Base-by-base conservation (phyloP, 2,329 filamentous ascomycete genomes). In the Beauveria pseudobassiana region DNA sequence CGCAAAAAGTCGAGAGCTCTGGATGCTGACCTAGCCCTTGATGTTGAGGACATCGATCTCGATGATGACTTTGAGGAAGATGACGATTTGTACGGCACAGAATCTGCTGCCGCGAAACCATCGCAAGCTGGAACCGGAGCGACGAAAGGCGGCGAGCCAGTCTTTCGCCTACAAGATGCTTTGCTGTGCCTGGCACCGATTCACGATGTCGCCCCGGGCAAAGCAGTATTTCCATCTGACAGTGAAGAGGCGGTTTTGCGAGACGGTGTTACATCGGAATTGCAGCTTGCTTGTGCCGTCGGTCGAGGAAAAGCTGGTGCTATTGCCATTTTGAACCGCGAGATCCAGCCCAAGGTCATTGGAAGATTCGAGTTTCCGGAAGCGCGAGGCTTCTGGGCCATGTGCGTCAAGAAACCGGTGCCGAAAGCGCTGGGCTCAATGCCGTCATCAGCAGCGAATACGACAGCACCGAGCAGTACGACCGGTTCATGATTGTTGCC, bases 401-500 rank as follows among this genome's bases (percentile, higher is more conserved):
- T 96, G 69, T 83, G 81, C 65, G 87, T 85, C 10, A 87, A 85
- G 65, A 89, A 86, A 69, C 81, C 87, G 16, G 76, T 85, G n/a
- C 81, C 86, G 1, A 88, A 87, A 68, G 80, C 79, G 1, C 69
- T 87, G 16, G 80, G 80, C 4, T 73, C 9, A 77, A 77, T 14
- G 74, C 82, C 1, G 76, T 81, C 2, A 76, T 82, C 2, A 77
- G 76, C 2, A 77, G 74, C n/a, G 84, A 87, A 63, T 85, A 82
- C 64, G 82, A 82, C 50, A 74, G 78, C 1, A 81, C 86, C 48
- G 81, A 82, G 3, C 84, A 88, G 65, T 87, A 88, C 67, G 88
- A 93, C 71, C 87, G 86, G 70, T 93, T 90, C 69, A 86, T 96
- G 79, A 90, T 97, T 66, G 85, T 93, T 26, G 89, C 90, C 53